Conservation (phyloP, 495 filamentous ascomycete genomes). For the Zalerion maritima region DNA sequence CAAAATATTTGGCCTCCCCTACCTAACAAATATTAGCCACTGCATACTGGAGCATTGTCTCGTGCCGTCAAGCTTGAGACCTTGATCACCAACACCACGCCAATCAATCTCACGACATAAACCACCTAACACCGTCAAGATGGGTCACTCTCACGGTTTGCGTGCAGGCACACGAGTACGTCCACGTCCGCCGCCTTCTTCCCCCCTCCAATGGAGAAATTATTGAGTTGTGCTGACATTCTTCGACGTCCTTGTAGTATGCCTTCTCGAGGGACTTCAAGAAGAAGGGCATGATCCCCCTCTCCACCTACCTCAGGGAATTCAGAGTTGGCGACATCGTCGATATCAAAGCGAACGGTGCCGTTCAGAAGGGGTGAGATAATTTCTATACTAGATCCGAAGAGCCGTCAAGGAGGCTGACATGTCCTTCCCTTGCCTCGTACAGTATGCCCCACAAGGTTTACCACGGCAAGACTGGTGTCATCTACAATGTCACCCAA, state of each 20-base stretch:
- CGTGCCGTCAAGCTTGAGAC: conserved; percentile 25
- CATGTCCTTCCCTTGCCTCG: conserved; percentile 12
- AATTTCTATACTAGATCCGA: background rate
- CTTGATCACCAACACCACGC: conserved; percentile 29
- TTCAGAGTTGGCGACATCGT: conserved; percentile 97
- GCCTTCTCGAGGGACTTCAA: conserved; percentile 90
- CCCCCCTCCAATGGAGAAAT: too few species aligned
- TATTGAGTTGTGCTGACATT: conserved; percentile 6
- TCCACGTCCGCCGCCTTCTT: conserved; percentile 14
- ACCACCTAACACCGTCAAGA: conserved; percentile 34
- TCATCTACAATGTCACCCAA: conserved; percentile 97
- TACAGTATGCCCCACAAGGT: conserved; percentile 95
- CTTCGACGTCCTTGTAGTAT: conserved; percentile 43
- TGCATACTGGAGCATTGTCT: too few species aligned
- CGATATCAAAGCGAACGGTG: conserved; percentile 92
- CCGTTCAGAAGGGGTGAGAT: conserved; percentile 91
- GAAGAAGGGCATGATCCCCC: conserved; percentile 76
- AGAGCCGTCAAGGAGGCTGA: too few species aligned
- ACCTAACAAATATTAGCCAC: too few species aligned
- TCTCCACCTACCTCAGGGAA: conserved; percentile 81
- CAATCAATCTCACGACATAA: too few species aligned
- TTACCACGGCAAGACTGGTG: conserved; percentile 97
- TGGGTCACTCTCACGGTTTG: conserved; percentile 96
- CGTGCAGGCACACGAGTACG: conserved; percentile 79
- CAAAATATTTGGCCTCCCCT: too few species aligned